Evolutionary conservation across 345 rosid genomes (phyloP).

Genomic region (Dipteronia sinensis): DNA sequence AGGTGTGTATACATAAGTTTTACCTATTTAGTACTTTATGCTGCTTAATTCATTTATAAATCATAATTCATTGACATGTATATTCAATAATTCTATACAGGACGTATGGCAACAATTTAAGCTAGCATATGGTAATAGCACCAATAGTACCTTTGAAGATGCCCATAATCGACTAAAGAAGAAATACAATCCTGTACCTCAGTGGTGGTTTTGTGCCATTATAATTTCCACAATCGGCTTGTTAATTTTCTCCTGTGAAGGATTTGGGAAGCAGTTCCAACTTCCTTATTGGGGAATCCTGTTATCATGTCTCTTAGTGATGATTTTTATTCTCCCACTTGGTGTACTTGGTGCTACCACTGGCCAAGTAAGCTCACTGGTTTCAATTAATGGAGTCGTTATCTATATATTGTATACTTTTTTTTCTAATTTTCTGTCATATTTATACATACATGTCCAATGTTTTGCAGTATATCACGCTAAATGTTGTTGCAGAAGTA

Average conservation of each 20-base stretch:
- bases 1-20: constrained; percentile 10
- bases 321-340: no score
- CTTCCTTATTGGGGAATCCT: constrained; percentile 52
- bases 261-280: constrained; percentile 37
- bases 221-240: constrained; percentile 19
- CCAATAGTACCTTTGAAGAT: constrained; percentile 16
- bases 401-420: no score
- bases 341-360: constrained; percentile 48
- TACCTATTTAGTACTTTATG: background rate
- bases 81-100: constrained; percentile 1
- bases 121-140: constrained; percentile 12
- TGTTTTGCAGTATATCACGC: background rate
- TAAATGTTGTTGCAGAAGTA: background rate
- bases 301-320: constrained; percentile 29
- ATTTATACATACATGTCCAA: no score
- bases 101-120: constrained; percentile 30
- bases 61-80: no score
- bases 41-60: no score
- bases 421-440: no score
- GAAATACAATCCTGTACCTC: constrained; percentile 40
- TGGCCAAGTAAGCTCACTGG: constrained; percentile 21
- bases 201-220: constrained; percentile 42
- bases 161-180: constrained; percentile 45
- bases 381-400: no score
- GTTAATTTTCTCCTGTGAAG: constrained; percentile 30